Percentiles rank a stretch among this genome's conserved stretches.
phyloP scores from a whole-genome alignment of 371 early-diverging fungal genomes.

The Chytridium lagenaria region DNA sequence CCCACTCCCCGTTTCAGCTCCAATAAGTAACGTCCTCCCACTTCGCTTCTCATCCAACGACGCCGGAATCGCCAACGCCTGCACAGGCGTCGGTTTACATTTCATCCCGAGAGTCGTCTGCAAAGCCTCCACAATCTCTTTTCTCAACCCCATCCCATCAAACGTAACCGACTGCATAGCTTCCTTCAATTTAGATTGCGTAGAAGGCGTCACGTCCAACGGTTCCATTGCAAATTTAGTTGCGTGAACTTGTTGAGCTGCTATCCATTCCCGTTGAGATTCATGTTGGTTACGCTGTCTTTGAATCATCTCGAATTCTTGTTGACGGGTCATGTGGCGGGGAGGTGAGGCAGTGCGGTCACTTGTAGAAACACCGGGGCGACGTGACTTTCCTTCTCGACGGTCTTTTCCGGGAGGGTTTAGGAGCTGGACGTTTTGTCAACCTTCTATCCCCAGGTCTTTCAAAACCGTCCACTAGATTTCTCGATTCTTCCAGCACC shows the following conservation, averaged over 20 bases:
- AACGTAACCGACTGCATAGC: slow-evolving; percentile 59
- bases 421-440: no score
- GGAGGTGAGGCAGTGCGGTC: neutral
- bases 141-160: slow-evolving; percentile 63
- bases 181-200: slow-evolving; percentile 36
- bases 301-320: neutral
- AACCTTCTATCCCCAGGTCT: no score
- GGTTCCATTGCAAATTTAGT: slow-evolving; percentile 24
- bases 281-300: neutral
- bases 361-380: neutral
- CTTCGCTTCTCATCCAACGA: slow-evolving; percentile 30
- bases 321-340: neutral
- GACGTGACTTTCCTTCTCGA: neutral
- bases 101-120: slow-evolving; percentile 47
- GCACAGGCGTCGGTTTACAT: slow-evolving; percentile 85
- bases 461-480: no score
- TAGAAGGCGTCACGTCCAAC: neutral
- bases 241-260: slow-evolving; percentile 9
- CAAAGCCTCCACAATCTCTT: slow-evolving; percentile 58
- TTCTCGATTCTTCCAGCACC: no score
- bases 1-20: slow-evolving; percentile 79
- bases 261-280: neutral
- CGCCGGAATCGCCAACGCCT: slow-evolving; percentile 80
- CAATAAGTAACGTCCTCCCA: slow-evolving; percentile 62
- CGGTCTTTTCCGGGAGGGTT: no score